Base-by-base conservation (phyloP, 148 eudicot genomes). In the Vaccinium myrtillus region DNA sequence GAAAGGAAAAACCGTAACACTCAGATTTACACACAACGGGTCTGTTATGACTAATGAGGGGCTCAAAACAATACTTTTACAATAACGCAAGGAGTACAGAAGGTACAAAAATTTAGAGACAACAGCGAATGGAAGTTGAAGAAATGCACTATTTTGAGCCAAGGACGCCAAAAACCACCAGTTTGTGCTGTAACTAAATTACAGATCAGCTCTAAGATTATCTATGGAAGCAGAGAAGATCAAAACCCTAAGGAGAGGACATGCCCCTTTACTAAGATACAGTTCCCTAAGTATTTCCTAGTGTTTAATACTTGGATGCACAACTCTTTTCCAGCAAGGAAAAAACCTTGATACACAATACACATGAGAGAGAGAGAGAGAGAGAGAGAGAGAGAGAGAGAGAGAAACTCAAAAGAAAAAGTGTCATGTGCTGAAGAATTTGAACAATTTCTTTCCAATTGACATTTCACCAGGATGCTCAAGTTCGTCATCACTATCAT, bases 391-490 rank as follows among this genome's bases (percentile, higher is more conserved):
- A n/a, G n/a, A n/a, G n/a, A n/a, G n/a, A n/a, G n/a, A n/a, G n/a
- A n/a, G n/a, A n/a, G 61, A 76, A 76, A 27, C 18, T 6, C 54
- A 70, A 79, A 78, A 54, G 27, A 54, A 49, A 13, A 49, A 13
- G 63, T 70, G 87, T 92, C 85, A 96, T 25, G 98, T 85, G 14
- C 92, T 92, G 70, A 95, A 87, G 80, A 95, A 95, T 10, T 79
- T 95, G 96, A 93, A 95, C 5, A 95, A 21, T 90, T 91, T 89
- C 90, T 87, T 92, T 77, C 89, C 81, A 30, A 93, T 81, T 0
- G 98, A 94, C 11, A 61, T 89, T 77, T 91, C 91, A 91, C 95
- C 96, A 16, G 91, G 96, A 77, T 91, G 90, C 14, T 87, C 86
- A 6, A 30, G 58, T 2, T 77, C 88, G 10, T 89, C 89, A 51